phyloP scores from a whole-genome alignment of 768 basidiomycete species.

The Naganishia vaughanmartiniae region DNA sequence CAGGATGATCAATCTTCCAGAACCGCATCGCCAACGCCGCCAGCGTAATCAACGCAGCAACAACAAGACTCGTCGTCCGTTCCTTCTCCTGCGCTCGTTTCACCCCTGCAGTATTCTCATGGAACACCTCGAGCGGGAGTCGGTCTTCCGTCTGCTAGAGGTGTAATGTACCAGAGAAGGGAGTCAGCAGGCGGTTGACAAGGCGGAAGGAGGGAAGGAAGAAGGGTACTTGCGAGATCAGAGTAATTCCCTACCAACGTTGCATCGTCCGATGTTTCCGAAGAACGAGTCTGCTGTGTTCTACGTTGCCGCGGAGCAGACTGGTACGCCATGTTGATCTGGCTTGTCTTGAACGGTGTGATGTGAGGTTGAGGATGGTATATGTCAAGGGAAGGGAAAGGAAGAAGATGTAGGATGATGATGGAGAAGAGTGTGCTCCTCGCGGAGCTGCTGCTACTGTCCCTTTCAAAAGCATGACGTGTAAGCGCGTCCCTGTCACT shows the following conservation, averaged over 20 bases:
- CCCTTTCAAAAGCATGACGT: neutral
- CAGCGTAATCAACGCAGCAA: constrained; percentile 31
- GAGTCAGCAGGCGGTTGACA: neutral
- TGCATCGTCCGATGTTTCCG: neutral
- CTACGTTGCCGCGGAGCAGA: constrained; percentile 8
- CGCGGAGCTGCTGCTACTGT: no score
- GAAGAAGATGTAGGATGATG: neutral
- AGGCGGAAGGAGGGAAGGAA: neutral
- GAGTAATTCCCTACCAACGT: neutral
- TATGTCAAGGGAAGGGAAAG: neutral
- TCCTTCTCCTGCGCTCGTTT: neutral
- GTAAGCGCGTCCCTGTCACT: neutral
- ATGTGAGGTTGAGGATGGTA: neutral
- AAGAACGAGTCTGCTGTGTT: neutral
- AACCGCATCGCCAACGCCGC: constrained; percentile 63
- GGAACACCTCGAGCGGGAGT: constrained; percentile 3
- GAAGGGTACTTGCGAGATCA: neutral
- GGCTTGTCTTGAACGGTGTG: neutral
- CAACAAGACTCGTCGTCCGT: constrained; percentile 10
- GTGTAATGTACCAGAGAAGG: neutral
- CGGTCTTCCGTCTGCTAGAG: neutral
- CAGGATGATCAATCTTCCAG: constrained; percentile 70
- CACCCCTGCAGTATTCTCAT: neutral
- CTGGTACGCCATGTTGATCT: neutral
- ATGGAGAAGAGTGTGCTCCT: no score